phyloP scores from a whole-genome alignment of 768 basidiomycete genomes.

The Boletus subcaerulescens region DNA sequence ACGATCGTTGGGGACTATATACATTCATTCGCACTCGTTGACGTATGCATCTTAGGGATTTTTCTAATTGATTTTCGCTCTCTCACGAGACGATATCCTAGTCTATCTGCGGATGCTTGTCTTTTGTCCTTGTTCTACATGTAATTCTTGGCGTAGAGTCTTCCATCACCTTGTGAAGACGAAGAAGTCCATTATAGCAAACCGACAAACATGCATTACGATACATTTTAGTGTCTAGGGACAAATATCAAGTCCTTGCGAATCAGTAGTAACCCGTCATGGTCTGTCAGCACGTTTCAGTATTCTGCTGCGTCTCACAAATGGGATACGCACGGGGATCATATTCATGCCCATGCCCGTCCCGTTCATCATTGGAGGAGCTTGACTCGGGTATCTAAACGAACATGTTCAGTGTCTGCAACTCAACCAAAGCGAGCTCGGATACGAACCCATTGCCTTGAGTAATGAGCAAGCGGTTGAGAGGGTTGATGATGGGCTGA shows the following conservation, averaged over 20 bases:
- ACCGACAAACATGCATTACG: constrained; percentile 23
- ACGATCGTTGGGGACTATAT: background rate
- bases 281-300: constrained; percentile 33
- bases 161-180: background rate
- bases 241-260: background rate
- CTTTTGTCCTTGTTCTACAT: background rate
- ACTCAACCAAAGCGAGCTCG: background rate
- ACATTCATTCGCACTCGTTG: constrained; percentile 3
- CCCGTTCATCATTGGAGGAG: constrained; percentile 58
- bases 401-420: constrained; percentile 5
- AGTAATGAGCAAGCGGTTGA: constrained; percentile 62
- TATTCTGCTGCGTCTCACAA: background rate
- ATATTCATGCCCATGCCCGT: constrained; percentile 46
- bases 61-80: constrained; percentile 19
- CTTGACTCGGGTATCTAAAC: constrained; percentile 58
- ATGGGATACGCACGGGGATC: constrained; percentile 50
- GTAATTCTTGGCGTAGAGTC: constrained; percentile 14
- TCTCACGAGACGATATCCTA: background rate
- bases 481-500: constrained; percentile 84
- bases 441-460: constrained; percentile 60
- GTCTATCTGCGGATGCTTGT: background rate
- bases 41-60: constrained; percentile 18
- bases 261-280: constrained; percentile 62
- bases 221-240: constrained; percentile 19
- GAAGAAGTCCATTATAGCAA: constrained; percentile 26